Evolutionary conservation across 1,139 yeast genomes (phyloP).

Genomic region (Lodderomyces pseudojiufengensis): DNA sequence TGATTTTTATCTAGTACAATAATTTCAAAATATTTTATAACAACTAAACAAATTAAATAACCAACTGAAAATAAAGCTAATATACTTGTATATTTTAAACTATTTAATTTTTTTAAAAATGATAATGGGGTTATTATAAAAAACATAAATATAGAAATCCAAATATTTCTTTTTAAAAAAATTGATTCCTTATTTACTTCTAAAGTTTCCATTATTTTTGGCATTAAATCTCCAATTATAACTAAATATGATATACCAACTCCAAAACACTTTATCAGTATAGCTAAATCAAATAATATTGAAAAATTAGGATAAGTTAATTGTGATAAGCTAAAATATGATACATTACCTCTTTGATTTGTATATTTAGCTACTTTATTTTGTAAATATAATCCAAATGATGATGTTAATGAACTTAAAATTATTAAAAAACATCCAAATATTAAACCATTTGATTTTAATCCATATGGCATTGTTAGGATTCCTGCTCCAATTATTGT

Average conservation of each 20-base stretch:
- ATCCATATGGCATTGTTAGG: conserved; percentile 55
- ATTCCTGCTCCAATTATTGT: conserved; percentile 58
- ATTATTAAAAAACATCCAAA: conserved; percentile 44
- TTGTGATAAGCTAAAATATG: conserved; percentile 51
- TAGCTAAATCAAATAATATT: conserved; percentile 48
- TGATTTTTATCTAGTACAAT: conserved; percentile 13
- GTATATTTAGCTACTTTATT: conserved; percentile 50
- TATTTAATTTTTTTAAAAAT: conserved; percentile 69
- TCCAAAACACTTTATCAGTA: conserved; percentile 73
- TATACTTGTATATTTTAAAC: conserved; percentile 79
- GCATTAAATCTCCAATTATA: conserved; percentile 87
- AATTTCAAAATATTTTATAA: conserved; percentile 50
- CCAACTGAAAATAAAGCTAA: conserved; percentile 81
- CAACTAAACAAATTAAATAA: conserved; percentile 71
- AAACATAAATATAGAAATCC: conserved; percentile 64
- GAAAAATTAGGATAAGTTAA: conserved; percentile 51
- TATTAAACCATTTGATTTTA: conserved; percentile 48
- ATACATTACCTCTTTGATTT: conserved; percentile 46
- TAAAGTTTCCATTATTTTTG: conserved; percentile 57
- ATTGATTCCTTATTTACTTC: conserved; percentile 18
- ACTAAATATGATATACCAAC: conserved; percentile 87
- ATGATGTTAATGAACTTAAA: conserved; percentile 48
- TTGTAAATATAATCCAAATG: conserved; percentile 52
- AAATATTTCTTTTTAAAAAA: conserved; percentile 50
- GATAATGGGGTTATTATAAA: conserved; percentile 69